A percentile compares a stretch with the other conserved stretches of the same genome.
Evolutionary conservation across 139 green algal genomes (phyloP).

Genomic region (Yamagishiella unicocca): DNA sequence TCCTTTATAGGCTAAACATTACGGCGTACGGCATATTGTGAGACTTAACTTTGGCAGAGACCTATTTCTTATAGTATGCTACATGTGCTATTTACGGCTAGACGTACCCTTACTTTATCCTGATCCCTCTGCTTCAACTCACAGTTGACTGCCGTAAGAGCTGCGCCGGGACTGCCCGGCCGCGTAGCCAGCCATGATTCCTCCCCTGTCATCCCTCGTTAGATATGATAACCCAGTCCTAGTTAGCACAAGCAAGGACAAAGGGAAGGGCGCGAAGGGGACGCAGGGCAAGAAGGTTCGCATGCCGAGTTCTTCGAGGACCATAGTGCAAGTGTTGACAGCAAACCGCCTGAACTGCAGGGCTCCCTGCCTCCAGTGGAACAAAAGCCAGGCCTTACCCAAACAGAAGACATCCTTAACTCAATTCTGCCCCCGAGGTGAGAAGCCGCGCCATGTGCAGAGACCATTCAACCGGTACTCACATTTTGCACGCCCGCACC

Average conservation of each 20-base stretch:
- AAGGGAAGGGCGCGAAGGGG: slow-evolving; percentile 66
- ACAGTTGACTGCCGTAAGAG: neutral
- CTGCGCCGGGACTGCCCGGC: slow-evolving; percentile 17
- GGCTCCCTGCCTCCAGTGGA: slow-evolving; percentile 78
- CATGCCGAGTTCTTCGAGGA: slow-evolving; percentile 22
- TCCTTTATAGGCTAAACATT: too few species aligned
- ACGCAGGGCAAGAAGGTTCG: slow-evolving; percentile 68
- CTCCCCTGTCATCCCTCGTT: slow-evolving; percentile 75
- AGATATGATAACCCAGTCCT: slow-evolving; percentile 86
- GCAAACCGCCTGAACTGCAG: slow-evolving; percentile 1
- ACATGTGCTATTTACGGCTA: neutral
- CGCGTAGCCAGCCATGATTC: slow-evolving; percentile 63
- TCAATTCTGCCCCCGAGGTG: slow-evolving; percentile 88
- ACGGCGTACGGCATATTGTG: neutral
- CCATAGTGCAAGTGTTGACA: neutral
- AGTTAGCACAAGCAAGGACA: slow-evolving; percentile 78
- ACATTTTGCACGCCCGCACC: too few species aligned
- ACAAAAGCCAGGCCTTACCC: slow-evolving; percentile 76
- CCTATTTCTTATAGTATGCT: neutral
- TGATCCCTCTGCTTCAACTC: too few species aligned
- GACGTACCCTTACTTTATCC: neutral
- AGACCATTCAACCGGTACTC: too few species aligned
- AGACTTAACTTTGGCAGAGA: neutral
- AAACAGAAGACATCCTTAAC: slow-evolving; percentile 93
- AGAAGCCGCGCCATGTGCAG: slow-evolving; percentile 27